phyloP scores from a whole-genome alignment of 805 yeast species.

The Wickerhamiella sergipiensis region DNA sequence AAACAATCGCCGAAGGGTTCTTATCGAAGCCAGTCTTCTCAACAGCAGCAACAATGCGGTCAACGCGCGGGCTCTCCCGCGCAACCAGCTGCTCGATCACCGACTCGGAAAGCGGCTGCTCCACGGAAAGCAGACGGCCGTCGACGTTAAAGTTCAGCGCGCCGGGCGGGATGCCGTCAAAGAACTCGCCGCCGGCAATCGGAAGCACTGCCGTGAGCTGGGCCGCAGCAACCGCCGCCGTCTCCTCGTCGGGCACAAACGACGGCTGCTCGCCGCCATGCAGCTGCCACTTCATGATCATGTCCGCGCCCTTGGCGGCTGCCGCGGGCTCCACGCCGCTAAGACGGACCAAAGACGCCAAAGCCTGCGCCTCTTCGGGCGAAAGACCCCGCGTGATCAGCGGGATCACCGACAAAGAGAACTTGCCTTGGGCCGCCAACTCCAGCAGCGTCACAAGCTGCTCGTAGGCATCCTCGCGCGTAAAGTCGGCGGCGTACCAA shows the following conservation, averaged over 20 bases:
- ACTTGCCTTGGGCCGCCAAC: conserved; percentile 6
- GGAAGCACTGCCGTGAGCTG: background rate
- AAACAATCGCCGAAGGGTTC: background rate
- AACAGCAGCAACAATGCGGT: conserved; percentile 2
- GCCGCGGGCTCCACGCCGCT: background rate
- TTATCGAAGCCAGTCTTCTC: background rate
- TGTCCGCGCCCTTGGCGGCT: background rate
- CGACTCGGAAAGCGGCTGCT: background rate
- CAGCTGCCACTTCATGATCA: background rate
- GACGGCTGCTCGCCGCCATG: background rate
- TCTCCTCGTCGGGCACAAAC: background rate
- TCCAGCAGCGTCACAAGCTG: conserved; percentile 33
- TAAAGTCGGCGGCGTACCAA: conserved; percentile 50
- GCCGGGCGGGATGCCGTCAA: background rate
- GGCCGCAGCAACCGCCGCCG: background rate
- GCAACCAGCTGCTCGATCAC: conserved; percentile 6
- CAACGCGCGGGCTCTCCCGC: conserved; percentile 11
- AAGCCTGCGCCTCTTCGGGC: background rate
- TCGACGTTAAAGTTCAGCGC: conserved; percentile 8
- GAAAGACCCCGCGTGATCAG: background rate
- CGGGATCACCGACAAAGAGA: background rate
- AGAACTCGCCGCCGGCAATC: background rate
- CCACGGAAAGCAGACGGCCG: conserved; percentile 9
- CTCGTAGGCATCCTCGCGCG: conserved; percentile 24
- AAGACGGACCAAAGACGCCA: background rate